Conservation (phyloP, 345 rosid genomes). For the Citrus medica region DNA sequence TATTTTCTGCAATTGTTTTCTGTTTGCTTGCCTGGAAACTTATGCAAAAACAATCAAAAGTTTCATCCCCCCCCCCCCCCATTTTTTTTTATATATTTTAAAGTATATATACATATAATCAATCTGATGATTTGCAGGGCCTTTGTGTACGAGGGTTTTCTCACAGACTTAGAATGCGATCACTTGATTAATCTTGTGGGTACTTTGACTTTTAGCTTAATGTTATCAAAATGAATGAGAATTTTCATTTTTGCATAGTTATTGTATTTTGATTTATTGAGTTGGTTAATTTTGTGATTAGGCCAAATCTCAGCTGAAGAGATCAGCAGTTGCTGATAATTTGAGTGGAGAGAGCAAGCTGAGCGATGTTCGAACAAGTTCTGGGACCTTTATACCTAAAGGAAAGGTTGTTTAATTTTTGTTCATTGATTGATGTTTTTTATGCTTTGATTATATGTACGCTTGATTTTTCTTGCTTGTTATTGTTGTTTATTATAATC, state of each 20-base stretch:
- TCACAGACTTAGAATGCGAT: constrained; percentile 93
- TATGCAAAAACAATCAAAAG: background rate
- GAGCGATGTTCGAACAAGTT: constrained; percentile 90
- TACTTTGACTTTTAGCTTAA: background rate
- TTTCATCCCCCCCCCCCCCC: background rate
- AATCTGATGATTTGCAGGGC: constrained; percentile 46
- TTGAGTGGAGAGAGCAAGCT: constrained; percentile 74
- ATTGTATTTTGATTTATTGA: background rate
- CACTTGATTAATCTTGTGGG: constrained; percentile 87
- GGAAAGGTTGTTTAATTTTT: constrained; percentile 53
- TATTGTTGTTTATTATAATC: background rate
- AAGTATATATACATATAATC: background rate
- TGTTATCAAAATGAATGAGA: constrained; percentile 9
- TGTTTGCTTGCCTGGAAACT: background rate
- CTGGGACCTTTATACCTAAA: constrained; percentile 90
- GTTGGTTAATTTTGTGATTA: constrained; percentile 8
- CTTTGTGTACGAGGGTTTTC: constrained; percentile 84
- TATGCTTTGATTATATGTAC: background rate
- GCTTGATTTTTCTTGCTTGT: background rate
- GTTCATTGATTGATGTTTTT: background rate
- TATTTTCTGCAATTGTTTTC: background rate
- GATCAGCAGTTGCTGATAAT: constrained; percentile 94
- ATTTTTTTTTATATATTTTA: background rate
- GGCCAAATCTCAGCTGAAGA: constrained; percentile 91
- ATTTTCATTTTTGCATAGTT: background rate